Percentiles rank a stretch among this genome's conserved stretches.
Evolutionary conservation across 2,329 filamentous ascomycete species (phyloP).

Genomic region (Drechslerella coelobrocha): DNA sequence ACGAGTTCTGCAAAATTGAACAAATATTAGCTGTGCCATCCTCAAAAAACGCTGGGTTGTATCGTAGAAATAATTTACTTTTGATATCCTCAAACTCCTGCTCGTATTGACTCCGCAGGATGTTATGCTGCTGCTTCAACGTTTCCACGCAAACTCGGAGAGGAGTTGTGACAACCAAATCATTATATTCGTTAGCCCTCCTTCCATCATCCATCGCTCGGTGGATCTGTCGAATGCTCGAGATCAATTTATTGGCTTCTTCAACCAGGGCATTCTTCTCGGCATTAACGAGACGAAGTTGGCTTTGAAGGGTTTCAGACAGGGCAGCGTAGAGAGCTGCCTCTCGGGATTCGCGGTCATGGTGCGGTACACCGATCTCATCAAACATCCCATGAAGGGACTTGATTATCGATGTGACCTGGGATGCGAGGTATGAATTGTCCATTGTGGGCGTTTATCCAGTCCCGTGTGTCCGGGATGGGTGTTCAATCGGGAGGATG

Average conservation of each 20-base stretch:
- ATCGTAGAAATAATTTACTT: slow-evolving; percentile 66
- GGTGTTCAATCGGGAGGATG: not conserved
- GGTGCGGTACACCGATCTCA: slow-evolving; percentile 91
- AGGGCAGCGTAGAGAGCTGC: slow-evolving; percentile 90
- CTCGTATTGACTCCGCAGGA: slow-evolving; percentile 80
- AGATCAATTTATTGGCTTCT: slow-evolving; percentile 84
- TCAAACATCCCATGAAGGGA: slow-evolving; percentile 88
- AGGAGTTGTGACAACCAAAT: slow-evolving; percentile 80
- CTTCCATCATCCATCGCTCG: slow-evolving; percentile 46
- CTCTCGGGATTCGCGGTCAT: slow-evolving; percentile 90
- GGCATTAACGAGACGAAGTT: slow-evolving; percentile 80
- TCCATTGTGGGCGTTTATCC: slow-evolving; percentile 35
- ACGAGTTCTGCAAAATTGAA: slow-evolving; percentile 73
- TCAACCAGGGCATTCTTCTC: slow-evolving; percentile 93
- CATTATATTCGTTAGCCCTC: slow-evolving; percentile 56
- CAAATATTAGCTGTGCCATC: not conserved
- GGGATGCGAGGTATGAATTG: slow-evolving; percentile 44
- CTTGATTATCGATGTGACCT: slow-evolving; percentile 44
- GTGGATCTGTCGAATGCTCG: slow-evolving; percentile 80
- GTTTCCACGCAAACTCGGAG: slow-evolving; percentile 77
- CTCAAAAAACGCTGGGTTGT: not conserved
- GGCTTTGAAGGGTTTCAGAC: slow-evolving; percentile 88
- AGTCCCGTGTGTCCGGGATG: slow-evolving; percentile 8
- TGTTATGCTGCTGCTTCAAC: slow-evolving; percentile 84
- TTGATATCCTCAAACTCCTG: slow-evolving; percentile 95